Conservation (phyloP, 495 filamentous ascomycete species). For the Aspergillus egyptiacus region DNA sequence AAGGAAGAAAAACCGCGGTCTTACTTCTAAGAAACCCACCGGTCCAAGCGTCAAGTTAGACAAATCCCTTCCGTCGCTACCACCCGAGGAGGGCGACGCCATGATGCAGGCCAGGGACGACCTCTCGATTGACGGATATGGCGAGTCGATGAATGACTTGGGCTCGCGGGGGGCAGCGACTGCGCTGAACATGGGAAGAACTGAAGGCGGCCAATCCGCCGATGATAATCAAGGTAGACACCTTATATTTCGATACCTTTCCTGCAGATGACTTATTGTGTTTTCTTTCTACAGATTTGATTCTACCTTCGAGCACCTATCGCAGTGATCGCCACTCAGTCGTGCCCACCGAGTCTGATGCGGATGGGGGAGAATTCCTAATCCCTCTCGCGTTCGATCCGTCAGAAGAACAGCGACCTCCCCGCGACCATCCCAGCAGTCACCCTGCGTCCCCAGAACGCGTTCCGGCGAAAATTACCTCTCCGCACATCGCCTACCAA, state of each 20-base stretch:
- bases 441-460: slow-evolving; percentile 21
- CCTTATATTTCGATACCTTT: not conserved
- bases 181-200: slow-evolving; percentile 24
- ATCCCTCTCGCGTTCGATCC: slow-evolving; percentile 90
- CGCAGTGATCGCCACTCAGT: slow-evolving; percentile 69
- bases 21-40: slow-evolving; percentile 48
- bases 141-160: slow-evolving; percentile 64
- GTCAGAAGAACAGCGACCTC: slow-evolving; percentile 56
- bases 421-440: slow-evolving; percentile 24
- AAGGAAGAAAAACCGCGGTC: slow-evolving; percentile 73
- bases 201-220: slow-evolving; percentile 10
- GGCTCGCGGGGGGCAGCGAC: slow-evolving; percentile 56
- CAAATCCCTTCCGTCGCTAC: slow-evolving; percentile 90
- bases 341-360: slow-evolving; percentile 51
- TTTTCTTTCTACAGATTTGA: slow-evolving; percentile 40
- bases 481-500: slow-evolving; percentile 88
- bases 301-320: slow-evolving; percentile 70
- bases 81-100: slow-evolving; percentile 57
- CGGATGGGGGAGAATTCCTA: slow-evolving; percentile 66
- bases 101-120: slow-evolving; percentile 64
- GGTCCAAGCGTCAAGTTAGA: slow-evolving; percentile 65
- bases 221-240: slow-evolving; percentile 23
- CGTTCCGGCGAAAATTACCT: slow-evolving; percentile 35
- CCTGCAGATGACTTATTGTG: not conserved
- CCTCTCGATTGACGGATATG: slow-evolving; percentile 54